A percentile compares a stretch with the other conserved stretches of the same genome.
Evolutionary conservation across 805 yeast genomes (phyloP).

Genomic region (Lachancea sp.): DNA sequence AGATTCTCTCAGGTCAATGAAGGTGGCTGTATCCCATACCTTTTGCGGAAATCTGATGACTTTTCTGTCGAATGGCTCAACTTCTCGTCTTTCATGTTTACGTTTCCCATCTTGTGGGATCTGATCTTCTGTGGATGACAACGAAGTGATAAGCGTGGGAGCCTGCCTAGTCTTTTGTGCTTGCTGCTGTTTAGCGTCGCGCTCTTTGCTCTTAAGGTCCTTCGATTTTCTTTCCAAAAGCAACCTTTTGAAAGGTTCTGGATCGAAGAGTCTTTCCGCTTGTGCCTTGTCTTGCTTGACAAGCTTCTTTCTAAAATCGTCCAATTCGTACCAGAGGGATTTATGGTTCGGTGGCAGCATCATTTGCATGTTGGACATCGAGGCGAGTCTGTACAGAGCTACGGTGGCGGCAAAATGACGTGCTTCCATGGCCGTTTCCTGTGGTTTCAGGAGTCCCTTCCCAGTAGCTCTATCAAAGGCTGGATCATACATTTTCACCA

Average conservation of each 20-base stretch:
- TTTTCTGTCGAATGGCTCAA: conserved; percentile 5
- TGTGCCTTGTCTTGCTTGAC: conserved; percentile 39
- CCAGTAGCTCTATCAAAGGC: conserved; percentile 37
- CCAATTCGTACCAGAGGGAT: conserved; percentile 69
- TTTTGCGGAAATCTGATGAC: conserved; percentile 38
- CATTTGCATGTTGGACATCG: conserved; percentile 78
- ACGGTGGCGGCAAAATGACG: conserved; percentile 87
- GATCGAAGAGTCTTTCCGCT: conserved; percentile 50
- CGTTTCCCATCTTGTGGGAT: background rate
- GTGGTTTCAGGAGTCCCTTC: conserved; percentile 48
- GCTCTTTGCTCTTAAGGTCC: conserved; percentile 42
- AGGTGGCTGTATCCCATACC: conserved; percentile 65
- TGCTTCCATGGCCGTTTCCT: conserved; percentile 82
- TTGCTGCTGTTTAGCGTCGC: conserved; percentile 39
- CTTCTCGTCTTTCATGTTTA: conserved; percentile 1
- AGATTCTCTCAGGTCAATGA: conserved; percentile 61
- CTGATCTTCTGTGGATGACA: conserved; percentile 6
- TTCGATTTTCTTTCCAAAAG: conserved; percentile 48
- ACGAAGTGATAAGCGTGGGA: conserved; percentile 38
- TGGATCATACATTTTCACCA: conserved; percentile 48
- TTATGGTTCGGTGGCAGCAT: conserved; percentile 80
- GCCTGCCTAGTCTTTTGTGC: conserved; percentile 47
- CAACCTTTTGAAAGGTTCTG: conserved; percentile 70
- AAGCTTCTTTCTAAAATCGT: conserved; percentile 48
- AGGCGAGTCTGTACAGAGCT: conserved; percentile 72